Percentiles rank a stretch among this genome's conserved stretches.
phyloP scores from a whole-genome alignment of 2,329 filamentous ascomycete species.

The Stachybotrys chartarum region DNA sequence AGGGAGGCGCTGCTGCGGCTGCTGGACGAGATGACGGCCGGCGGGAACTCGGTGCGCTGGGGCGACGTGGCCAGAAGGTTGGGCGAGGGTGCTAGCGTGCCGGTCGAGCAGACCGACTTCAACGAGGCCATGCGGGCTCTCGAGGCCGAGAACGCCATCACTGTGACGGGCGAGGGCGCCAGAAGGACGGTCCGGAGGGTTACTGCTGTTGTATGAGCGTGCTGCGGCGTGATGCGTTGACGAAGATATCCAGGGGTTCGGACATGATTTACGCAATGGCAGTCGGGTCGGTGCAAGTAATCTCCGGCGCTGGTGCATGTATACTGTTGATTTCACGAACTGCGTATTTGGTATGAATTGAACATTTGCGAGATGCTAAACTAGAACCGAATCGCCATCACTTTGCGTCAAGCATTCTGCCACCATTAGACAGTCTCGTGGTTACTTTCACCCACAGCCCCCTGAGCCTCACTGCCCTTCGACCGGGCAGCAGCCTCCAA shows the following conservation, averaged over 20 bases:
- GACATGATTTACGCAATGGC: not conserved
- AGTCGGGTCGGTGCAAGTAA: not conserved
- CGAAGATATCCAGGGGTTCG: not conserved
- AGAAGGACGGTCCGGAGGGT: conserved; percentile 76
- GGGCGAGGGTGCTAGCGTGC: conserved; percentile 61
- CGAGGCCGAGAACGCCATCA: conserved; percentile 78
- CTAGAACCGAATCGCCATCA: not conserved
- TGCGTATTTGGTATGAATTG: not conserved
- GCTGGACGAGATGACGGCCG: conserved; percentile 72
- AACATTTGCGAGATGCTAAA: not conserved
- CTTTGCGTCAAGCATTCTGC: not conserved
- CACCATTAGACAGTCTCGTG: not conserved
- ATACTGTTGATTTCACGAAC: not conserved
- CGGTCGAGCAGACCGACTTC: conserved; percentile 75
- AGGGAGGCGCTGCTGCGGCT: conserved; percentile 69
- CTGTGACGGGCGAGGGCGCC: conserved; percentile 75
- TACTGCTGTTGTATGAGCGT: conserved; percentile 23
- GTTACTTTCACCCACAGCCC: not conserved
- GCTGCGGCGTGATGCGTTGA: not conserved
- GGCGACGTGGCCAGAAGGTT: conserved; percentile 70
- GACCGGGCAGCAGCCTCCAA: conserved; percentile 15
- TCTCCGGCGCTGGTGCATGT: not conserved
- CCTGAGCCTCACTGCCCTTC: not conserved
- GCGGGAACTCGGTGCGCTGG: conserved; percentile 63
- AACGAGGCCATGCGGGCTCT: conserved; percentile 70